These are phyloP conservation scores for Didymella keratinophila DNA, from an alignment of 2,329 filamentous ascomycete species.

Conservation along the genomic window DNA sequence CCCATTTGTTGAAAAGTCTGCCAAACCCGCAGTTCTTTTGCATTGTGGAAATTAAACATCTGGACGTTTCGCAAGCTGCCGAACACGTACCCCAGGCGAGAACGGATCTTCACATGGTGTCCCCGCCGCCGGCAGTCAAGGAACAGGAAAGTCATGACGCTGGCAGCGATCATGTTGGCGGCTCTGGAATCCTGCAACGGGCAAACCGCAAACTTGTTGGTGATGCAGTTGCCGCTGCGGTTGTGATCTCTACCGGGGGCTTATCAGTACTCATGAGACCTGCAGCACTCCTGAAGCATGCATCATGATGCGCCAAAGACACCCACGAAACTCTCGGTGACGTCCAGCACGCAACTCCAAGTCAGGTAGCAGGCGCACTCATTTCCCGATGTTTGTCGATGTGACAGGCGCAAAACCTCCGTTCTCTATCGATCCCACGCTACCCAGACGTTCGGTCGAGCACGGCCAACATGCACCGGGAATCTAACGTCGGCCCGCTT, in stretches of 20 bases:
- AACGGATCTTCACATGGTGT: slow-evolving; percentile 20
- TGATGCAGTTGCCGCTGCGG: not conserved
- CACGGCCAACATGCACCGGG: slow-evolving; percentile 16
- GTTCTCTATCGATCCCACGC: not conserved
- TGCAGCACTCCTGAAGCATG: slow-evolving; percentile 1
- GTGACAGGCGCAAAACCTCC: slow-evolving; percentile 11
- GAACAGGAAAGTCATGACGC: slow-evolving; percentile 5
- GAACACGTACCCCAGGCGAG: slow-evolving; percentile 7
- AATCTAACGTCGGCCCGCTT: slow-evolving; percentile 19
- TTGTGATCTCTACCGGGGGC: not conserved
- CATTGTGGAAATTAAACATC: slow-evolving; percentile 18
- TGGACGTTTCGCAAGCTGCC: slow-evolving; percentile 6
- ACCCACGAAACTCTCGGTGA: not conserved
- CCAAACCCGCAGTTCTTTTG: slow-evolving; percentile 8
- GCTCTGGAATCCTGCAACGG: slow-evolving; percentile 10
- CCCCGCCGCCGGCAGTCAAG: slow-evolving; percentile 16
- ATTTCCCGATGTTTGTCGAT: slow-evolving; percentile 4
- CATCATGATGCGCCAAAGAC: slow-evolving; percentile 1
- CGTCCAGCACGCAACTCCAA: slow-evolving; percentile 1
- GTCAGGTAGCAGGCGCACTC: slow-evolving; percentile 9
- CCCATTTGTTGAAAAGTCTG: slow-evolving; percentile 14
- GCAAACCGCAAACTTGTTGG: not conserved
- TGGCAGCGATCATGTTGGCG: slow-evolving; percentile 7
- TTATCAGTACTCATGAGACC: not conserved
- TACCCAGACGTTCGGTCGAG: slow-evolving; percentile 12